Base-by-base conservation (phyloP, 176 grass and related monocot genomes). In the Lolium rigidum region DNA sequence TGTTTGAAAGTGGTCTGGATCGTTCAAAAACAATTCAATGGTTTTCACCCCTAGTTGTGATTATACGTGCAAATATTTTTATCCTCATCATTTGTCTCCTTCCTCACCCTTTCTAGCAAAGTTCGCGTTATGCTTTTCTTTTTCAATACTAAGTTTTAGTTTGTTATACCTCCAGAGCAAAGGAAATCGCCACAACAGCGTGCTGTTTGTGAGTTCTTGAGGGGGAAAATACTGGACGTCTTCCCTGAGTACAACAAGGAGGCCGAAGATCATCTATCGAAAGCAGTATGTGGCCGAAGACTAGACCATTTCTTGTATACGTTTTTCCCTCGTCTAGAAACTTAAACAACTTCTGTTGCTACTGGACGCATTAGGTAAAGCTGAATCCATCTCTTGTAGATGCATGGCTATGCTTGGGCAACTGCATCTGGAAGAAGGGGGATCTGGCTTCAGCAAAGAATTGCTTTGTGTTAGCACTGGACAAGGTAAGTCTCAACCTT, bases 351-450 rank as follows among this genome's bases (percentile, higher is more conserved):
- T 82, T 4, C 25, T 88, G 60, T 85, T 93, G 73, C 58, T 88
- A 76, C 55, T 86, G 31, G 76, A 63, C 82, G 9, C 90, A 85
- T 81, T 92, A 98, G 95, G 95, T 98, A 79, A 98, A 98, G 93
- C 82, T 98, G 89, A 98, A 94, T 82, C 93, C 95, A 89, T 95
- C 93, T 83, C 93, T 98, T 83, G 83, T 93, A 79, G 93, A 98
- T 92, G 93, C 93, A 54, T 95, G 91, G 95, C 43, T 98, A 90
- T 92, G 91, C 84, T 85, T 98, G 78, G 93, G 95, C 70, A 98
- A 95, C 83, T 98, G 95, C 91, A 92, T 98, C 86, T 98, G 95
- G 95, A 98, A 98, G 88, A 98, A 98, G 83, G 95, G 95, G n/a
- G 93, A 95, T 86, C 84, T 98, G 61, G 83, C 77, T 77, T 88